Conservation (phyloP, 2,329 filamentous ascomycete genomes). For the Thelonectria discophora region DNA sequence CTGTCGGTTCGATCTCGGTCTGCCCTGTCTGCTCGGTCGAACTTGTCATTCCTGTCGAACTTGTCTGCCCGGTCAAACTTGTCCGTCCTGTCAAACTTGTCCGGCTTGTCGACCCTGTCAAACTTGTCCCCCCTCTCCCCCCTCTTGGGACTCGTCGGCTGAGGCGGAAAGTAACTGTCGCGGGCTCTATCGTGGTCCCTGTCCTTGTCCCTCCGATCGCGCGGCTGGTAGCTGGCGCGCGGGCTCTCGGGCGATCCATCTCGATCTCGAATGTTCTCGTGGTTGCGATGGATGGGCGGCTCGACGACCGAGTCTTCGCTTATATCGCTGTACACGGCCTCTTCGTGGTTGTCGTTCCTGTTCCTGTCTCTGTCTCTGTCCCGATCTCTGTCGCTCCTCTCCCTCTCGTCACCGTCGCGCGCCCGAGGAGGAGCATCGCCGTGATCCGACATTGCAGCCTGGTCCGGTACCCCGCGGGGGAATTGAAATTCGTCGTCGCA, state of each 20-base stretch:
- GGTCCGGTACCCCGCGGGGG: too few species aligned
- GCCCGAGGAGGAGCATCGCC: constrained; percentile 29
- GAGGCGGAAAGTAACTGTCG: constrained; percentile 2
- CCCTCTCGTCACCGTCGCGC: constrained; percentile 31
- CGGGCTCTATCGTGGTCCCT: constrained; percentile 23
- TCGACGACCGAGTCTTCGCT: background rate
- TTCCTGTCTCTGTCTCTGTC: constrained; percentile 26
- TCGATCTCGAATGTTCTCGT: background rate
- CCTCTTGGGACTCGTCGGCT: background rate
- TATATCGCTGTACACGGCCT: background rate
- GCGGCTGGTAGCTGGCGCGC: constrained; percentile 16
- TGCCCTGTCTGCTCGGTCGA: background rate
- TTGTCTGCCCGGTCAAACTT: constrained; percentile 8
- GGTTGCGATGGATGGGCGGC: background rate
- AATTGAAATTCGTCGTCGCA: constrained; percentile 26
- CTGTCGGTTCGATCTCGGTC: too few species aligned
- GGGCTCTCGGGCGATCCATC: background rate
- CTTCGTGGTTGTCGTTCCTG: background rate
- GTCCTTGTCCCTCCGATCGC: constrained; percentile 11
- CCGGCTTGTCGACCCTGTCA: constrained; percentile 14
- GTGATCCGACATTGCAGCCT: constrained; percentile 21
- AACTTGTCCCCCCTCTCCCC: background rate
- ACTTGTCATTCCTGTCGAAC: constrained; percentile 4
- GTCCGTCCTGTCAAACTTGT: constrained; percentile 8
- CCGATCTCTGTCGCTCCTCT: constrained; percentile 1